A percentile compares a stretch with the other conserved stretches of the same genome.
These are phyloP conservation scores for Cutaneotrichosporon daszewskae DNA, from an alignment of 1,284 basidiomycete genomes.

Conservation along the genomic window DNA sequence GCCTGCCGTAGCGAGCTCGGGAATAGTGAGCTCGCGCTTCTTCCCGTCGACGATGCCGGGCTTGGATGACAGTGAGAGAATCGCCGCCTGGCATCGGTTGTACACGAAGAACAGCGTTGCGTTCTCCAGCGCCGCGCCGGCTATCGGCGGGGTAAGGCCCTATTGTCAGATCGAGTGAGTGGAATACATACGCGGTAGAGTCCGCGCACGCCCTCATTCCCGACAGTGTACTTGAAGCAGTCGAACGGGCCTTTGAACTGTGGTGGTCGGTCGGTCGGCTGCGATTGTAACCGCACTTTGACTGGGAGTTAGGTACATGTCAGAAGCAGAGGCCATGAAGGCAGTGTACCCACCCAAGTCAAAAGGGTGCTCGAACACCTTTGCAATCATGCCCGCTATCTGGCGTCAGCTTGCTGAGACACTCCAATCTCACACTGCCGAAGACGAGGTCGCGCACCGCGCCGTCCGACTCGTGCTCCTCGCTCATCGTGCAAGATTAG, in stretches of 20 bases:
- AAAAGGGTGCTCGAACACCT: conserved; percentile 79
- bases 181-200: conserved; percentile 64
- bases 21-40: conserved; percentile 52
- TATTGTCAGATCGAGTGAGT: conserved; percentile 41
- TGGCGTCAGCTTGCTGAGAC: conserved; percentile 21
- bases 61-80: conserved; percentile 43
- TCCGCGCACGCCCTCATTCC: conserved; percentile 67
- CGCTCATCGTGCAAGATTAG: conserved; percentile 4
- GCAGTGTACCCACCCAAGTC: conserved; percentile 62
- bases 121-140: conserved; percentile 87
- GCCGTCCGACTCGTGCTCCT: conserved; percentile 3
- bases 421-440: conserved; percentile 44
- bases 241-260: conserved; percentile 73
- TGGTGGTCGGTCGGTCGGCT: conserved; percentile 65
- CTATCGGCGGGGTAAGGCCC: conserved; percentile 81
- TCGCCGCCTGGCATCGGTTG: conserved; percentile 68
- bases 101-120: conserved; percentile 82
- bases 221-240: conserved; percentile 71
- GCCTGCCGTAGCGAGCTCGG: conserved; percentile 67
- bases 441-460: conserved; percentile 50
- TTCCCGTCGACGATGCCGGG: conserved; percentile 37
- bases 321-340: not conserved
- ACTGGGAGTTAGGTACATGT: conserved; percentile 19
- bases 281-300: conserved; percentile 75
- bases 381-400: conserved; percentile 73